Evolutionary conservation across 257 asterid genomes (phyloP).

Genomic region (Echium plantagineum): DNA sequence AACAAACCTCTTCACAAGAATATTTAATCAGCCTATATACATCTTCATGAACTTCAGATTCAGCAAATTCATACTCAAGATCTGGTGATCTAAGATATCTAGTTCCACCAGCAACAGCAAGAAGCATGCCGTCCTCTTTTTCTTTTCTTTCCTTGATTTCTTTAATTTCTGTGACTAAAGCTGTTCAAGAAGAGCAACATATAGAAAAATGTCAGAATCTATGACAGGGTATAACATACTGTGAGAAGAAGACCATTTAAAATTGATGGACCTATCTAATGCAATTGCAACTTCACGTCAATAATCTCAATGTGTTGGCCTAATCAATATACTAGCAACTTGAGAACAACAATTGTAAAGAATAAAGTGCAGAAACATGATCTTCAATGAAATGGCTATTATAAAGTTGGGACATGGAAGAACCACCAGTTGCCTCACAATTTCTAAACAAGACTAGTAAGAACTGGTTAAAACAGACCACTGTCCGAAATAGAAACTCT

Average conservation of each 20-base stretch:
- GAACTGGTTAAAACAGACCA: not conserved
- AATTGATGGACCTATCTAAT: not conserved
- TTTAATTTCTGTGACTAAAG: conserved; percentile 76
- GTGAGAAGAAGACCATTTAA: not conserved
- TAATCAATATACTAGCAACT: not conserved
- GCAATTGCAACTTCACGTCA: not conserved
- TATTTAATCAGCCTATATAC: conserved; percentile 68
- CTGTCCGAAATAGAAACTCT: not conserved
- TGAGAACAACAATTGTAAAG: not conserved
- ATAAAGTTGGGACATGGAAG: not conserved
- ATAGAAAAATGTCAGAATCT: conserved; percentile 14
- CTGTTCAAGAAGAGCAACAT: conserved; percentile 27
- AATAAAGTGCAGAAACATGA: not conserved
- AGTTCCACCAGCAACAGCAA: conserved; percentile 72
- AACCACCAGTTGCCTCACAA: not conserved
- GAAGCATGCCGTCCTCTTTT: conserved; percentile 68
- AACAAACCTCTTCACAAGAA: conserved; percentile 91
- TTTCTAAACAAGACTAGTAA: not conserved
- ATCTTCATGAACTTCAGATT: conserved; percentile 74
- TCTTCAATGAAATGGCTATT: not conserved
- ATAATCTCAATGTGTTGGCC: not conserved
- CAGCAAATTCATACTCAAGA: conserved; percentile 69
- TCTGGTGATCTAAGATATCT: conserved; percentile 57
- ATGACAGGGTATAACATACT: not conserved
- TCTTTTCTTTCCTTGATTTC: conserved; percentile 74